phyloP scores from a whole-genome alignment of 805 yeast genomes.

The Candida verbasci region DNA sequence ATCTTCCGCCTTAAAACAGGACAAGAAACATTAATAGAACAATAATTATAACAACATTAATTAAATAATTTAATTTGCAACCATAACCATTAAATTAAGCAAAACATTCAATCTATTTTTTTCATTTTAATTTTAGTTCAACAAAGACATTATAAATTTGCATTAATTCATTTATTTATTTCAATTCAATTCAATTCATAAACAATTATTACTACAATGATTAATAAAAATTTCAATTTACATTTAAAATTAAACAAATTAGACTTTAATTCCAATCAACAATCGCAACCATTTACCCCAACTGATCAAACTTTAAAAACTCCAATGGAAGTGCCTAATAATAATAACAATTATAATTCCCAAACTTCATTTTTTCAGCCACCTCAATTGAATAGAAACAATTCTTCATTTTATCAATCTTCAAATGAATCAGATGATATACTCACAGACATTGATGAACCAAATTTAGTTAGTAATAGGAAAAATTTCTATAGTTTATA shows the following conservation, averaged over 20 bases:
- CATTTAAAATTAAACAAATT: slow-evolving; percentile 22
- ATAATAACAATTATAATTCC: background rate
- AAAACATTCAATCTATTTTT: too few relatives aligned
- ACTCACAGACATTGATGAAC: slow-evolving; percentile 36
- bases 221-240: slow-evolving; percentile 18
- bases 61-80: too few relatives aligned
- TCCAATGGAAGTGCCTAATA: slow-evolving; percentile 30
- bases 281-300: slow-evolving; percentile 38
- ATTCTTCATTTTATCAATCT: slow-evolving; percentile 10
- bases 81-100: too few relatives aligned
- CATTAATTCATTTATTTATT: background rate
- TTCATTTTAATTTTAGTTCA: too few relatives aligned
- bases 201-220: too few relatives aligned
- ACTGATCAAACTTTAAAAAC: slow-evolving; percentile 39
- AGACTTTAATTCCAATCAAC: slow-evolving; percentile 12
- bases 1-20: too few relatives aligned
- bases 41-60: too few relatives aligned
- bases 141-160: too few relatives aligned
- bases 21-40: too few relatives aligned
- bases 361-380: slow-evolving; percentile 10
- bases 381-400: background rate
- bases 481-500: slow-evolving; percentile 29
- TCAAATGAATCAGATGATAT: slow-evolving; percentile 40
- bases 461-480: slow-evolving; percentile 8
- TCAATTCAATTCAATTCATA: background rate